Conservation (phyloP, 2,329 filamentous ascomycete genomes). For the Xylariaceae sp. region DNA sequence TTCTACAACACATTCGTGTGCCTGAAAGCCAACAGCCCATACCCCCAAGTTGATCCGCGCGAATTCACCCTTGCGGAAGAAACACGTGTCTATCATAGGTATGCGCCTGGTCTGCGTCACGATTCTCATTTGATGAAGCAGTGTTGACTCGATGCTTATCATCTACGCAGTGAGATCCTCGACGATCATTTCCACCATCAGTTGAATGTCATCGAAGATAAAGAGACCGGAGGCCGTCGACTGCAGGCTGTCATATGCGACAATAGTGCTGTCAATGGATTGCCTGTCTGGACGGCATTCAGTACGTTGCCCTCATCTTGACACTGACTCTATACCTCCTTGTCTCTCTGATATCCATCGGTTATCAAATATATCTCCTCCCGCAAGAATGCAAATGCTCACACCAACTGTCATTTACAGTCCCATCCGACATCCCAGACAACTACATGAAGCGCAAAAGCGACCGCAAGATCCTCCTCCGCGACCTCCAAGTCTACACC, state of each 20-base stretch:
- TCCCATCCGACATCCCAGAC: constrained; percentile 44
- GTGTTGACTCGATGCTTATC: background rate
- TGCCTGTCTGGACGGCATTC: constrained; percentile 63
- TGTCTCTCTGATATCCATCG: background rate
- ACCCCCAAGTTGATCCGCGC: constrained; percentile 41
- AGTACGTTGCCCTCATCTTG: constrained; percentile 36
- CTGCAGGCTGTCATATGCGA: constrained; percentile 54
- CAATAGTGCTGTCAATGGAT: constrained; percentile 49
- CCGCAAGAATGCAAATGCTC: background rate
- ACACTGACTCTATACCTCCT: background rate
- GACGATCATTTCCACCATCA: constrained; percentile 53
- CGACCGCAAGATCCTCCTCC: constrained; percentile 46
- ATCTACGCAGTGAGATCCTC: constrained; percentile 44
- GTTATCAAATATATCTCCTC: background rate
- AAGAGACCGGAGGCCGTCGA: constrained; percentile 44
- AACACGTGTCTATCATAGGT: constrained; percentile 54
- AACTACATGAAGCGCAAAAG: constrained; percentile 51
- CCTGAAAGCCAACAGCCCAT: constrained; percentile 48
- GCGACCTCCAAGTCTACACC: constrained; percentile 54
- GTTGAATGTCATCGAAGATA: constrained; percentile 52
- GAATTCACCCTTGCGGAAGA: constrained; percentile 49
- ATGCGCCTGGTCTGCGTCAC: too few relatives aligned
- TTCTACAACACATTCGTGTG: constrained; percentile 56
- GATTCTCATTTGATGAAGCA: too few relatives aligned
- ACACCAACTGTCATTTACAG: constrained; percentile 29